Evolutionary conservation across 257 asterid species (phyloP).

Genomic region (Petunia secreta): DNA sequence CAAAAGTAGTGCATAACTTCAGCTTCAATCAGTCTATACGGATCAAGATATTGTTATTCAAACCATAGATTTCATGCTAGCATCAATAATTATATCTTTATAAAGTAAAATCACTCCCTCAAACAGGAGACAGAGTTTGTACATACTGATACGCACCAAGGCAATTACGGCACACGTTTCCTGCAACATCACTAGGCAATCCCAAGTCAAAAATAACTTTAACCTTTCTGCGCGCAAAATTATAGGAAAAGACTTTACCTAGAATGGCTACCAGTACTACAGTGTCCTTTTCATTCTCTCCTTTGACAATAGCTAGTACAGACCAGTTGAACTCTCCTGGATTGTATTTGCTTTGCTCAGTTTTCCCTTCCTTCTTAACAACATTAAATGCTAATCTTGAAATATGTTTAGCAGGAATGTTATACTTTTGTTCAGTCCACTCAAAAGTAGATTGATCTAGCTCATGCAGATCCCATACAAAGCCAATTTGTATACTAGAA

Average conservation of each 20-base stretch:
- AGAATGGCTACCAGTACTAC: neutral
- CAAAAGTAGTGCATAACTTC: too few relatives aligned
- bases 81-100: neutral
- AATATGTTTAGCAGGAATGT: neutral
- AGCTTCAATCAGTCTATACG: too few relatives aligned
- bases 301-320: neutral
- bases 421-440: neutral
- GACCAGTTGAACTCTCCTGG: neutral
- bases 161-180: neutral
- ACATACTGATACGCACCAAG: neutral
- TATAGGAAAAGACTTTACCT: neutral
- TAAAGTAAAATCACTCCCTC: neutral
- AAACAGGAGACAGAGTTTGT: neutral
- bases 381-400: neutral
- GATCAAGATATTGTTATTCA: too few relatives aligned
- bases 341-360: neutral
- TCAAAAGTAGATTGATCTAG: neutral
- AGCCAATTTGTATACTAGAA: neutral
- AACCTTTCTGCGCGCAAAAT: neutral
- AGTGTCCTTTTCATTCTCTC: neutral
- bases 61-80: neutral
- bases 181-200: neutral
- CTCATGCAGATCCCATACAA: neutral
- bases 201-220: neutral
- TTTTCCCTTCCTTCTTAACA: neutral